A percentile compares a stretch with the other conserved stretches of the same genome.
These are phyloP conservation scores for Pulveroboletus sp. DNA, from an alignment of 768 basidiomycete species.

Conservation along the genomic window DNA sequence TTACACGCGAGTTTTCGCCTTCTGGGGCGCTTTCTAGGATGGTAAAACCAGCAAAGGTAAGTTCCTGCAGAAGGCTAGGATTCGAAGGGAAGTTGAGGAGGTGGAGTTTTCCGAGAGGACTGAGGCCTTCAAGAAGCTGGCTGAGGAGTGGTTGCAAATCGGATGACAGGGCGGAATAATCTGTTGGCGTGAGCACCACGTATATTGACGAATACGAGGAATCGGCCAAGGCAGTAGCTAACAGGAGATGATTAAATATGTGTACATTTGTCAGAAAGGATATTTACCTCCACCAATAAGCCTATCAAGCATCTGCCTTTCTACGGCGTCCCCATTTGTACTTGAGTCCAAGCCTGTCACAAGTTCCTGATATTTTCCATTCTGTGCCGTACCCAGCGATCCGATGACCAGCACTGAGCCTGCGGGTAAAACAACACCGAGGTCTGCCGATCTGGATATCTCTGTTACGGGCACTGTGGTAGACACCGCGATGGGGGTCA, in stretches of 20 bases:
- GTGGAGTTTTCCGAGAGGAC: conserved; percentile 66
- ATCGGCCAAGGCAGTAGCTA: conserved; percentile 56
- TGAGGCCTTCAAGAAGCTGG: conserved; percentile 56
- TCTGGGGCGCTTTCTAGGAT: conserved; percentile 41
- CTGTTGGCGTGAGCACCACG: conserved; percentile 56
- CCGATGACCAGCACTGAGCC: conserved; percentile 69
- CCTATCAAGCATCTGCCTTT: conserved; percentile 80
- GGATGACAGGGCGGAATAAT: conserved; percentile 56
- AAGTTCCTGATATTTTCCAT: conserved; percentile 74
- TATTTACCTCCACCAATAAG: conserved; percentile 70
- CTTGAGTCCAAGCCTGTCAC: conserved; percentile 55
- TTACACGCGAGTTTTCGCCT: conserved; percentile 41
- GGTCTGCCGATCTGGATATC: conserved; percentile 18
- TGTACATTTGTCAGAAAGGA: background rate
- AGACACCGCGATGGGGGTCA: conserved; percentile 63
- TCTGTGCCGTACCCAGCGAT: conserved; percentile 70
- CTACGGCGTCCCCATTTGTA: conserved; percentile 42
- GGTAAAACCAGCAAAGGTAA: conserved; percentile 64
- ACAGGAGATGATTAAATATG: background rate
- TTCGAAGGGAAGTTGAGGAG: conserved; percentile 50
- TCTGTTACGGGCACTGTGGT: conserved; percentile 15
- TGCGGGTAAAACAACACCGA: conserved; percentile 26
- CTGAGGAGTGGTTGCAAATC: conserved; percentile 53
- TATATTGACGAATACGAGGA: conserved; percentile 63
- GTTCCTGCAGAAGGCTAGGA: conserved; percentile 48